Base-by-base conservation (phyloP, 164 flowering plant species). In the Umbellularia californica region DNA sequence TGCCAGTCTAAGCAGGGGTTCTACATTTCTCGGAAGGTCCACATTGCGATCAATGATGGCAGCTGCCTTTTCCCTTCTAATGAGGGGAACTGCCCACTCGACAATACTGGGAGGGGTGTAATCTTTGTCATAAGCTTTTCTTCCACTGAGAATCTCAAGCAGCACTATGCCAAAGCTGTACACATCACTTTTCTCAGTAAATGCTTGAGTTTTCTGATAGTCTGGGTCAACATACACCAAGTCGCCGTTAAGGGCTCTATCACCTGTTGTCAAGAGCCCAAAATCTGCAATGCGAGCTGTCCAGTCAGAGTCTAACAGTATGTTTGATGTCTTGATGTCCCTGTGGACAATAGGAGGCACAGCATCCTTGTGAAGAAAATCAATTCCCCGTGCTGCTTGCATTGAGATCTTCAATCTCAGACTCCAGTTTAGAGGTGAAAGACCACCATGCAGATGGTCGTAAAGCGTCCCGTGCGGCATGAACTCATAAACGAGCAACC, bases 81-180 rank as follows among this genome's bases (percentile, higher is more conserved):
- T 90, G n/a, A 86, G 65, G 11, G 98, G 98, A 72, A 90, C 75
- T 23, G 94, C 98, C 97, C 95, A 94, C 13, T 90, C 92, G 28
- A 90, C 85, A 63, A 92, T 83, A 27, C 75, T 74, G 2, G 92
- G 83, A 73, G 98, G 94, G 0, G 71, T 66, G 80, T 81, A 88
- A 72, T 90, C 94, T 30, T 74, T 81, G 76, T 94, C 98, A 65
- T 84, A 83, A n/a, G 89, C 86, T 80, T 92, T 92, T 73, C 98
- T 86, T 76, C 97, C 97, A 30, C 93, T 89, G 2, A 94, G 83
- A 70, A 94, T 85, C 85, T 94, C 98, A 9, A 94, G 78, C 81
- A 94, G 71, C 22, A 94, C 92, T 58, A 90, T 75, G 7, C 98
- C 98, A 69, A 92, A 92, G 70, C 81, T 83, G 80, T 86, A 87